phyloP scores from a whole-genome alignment of 2,329 filamentous ascomycete genomes.

The Didymella glomerata region DNA sequence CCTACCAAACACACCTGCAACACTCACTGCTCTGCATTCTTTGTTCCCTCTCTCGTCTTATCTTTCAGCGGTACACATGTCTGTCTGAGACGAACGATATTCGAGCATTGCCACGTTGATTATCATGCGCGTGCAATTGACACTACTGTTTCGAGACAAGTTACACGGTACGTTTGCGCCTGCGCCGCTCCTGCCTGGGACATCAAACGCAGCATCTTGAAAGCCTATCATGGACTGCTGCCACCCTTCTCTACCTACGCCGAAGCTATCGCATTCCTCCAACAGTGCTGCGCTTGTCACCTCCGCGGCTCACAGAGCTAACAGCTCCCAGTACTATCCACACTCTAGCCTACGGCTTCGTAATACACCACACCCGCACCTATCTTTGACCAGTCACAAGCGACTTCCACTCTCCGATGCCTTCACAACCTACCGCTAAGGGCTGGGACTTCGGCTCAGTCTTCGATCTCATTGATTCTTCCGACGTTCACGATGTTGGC shows the following conservation, averaged over 20 bases:
- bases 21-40: slow-evolving; percentile 7
- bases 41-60: slow-evolving; percentile 14
- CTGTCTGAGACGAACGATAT: slow-evolving; percentile 22
- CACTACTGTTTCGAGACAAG: slow-evolving; percentile 41
- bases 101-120: slow-evolving; percentile 22
- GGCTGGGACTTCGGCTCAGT: slow-evolving; percentile 59
- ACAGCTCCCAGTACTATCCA: slow-evolving; percentile 26
- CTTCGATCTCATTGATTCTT: slow-evolving; percentile 51
- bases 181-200: slow-evolving; percentile 16
- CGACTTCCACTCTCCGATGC: slow-evolving; percentile 34
- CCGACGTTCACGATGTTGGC: slow-evolving; percentile 32
- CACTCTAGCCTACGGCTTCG: slow-evolving; percentile 26
- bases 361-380: slow-evolving; percentile 8
- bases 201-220: slow-evolving; percentile 7
- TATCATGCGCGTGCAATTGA: slow-evolving; percentile 45
- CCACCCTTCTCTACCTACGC: neutral
- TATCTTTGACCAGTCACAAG: neutral
- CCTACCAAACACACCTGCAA: slow-evolving; percentile 10
- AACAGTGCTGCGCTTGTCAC: slow-evolving; percentile 11
- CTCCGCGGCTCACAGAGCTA: slow-evolving; percentile 18
- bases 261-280: neutral
- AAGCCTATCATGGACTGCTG: neutral
- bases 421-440: slow-evolving; percentile 46
- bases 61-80: slow-evolving; percentile 17
- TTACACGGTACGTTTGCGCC: slow-evolving; percentile 35